Percentiles rank a stretch among this genome's conserved stretches.
Conservation (phyloP, 176 grass and related monocot species). For the Chrysopogon serrulatus region DNA sequence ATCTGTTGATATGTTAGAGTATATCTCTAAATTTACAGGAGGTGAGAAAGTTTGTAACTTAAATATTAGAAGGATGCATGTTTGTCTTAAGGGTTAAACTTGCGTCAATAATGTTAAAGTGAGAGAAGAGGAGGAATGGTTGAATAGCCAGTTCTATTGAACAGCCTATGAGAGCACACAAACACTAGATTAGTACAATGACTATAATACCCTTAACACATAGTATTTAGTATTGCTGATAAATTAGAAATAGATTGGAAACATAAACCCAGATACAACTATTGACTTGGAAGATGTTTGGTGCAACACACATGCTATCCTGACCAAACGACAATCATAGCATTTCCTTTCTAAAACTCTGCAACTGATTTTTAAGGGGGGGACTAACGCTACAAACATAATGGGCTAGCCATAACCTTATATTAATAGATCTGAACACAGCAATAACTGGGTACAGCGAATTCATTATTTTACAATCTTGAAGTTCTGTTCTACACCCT, state of each 20-base stretch:
- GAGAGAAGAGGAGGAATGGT: background rate
- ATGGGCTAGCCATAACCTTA: background rate
- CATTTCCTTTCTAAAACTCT: constrained; percentile 9
- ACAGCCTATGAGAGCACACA: background rate
- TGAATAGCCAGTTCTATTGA: background rate
- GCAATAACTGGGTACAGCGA: background rate
- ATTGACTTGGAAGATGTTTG: background rate
- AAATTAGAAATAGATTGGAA: background rate
- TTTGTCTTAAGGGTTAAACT: background rate
- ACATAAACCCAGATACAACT: background rate
- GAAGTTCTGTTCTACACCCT: background rate
- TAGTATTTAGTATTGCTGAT: background rate
- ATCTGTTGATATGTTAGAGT: background rate
- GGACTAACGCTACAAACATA: background rate
- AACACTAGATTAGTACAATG: background rate
- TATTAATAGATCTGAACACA: background rate
- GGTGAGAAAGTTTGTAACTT: background rate
- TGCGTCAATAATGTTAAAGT: background rate
- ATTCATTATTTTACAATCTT: background rate
- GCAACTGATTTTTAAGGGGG: background rate
- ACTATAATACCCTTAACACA: background rate
- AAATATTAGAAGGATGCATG: background rate
- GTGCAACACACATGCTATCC: background rate
- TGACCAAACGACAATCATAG: background rate
- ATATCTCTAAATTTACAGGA: background rate